phyloP scores from a whole-genome alignment of 495 filamentous ascomycete genomes.

The Penicillium cosmopolitanum region DNA sequence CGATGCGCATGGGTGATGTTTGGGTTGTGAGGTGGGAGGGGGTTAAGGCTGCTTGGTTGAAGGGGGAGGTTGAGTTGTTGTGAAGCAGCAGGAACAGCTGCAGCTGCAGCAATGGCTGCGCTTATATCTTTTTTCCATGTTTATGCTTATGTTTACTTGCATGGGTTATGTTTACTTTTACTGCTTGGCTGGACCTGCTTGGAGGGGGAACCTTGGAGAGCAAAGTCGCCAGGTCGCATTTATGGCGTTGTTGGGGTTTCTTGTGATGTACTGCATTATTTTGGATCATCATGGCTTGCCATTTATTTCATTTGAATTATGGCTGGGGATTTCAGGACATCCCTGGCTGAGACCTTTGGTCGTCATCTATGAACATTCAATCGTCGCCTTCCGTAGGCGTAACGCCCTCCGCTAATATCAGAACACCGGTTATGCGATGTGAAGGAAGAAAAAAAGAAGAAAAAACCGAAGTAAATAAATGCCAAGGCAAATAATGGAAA shows the following conservation, averaged over 20 bases:
- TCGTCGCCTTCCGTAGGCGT: background rate
- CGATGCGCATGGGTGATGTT: constrained; percentile 78
- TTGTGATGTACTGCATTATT: background rate
- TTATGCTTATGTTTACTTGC: background rate
- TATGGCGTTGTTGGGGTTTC: constrained; percentile 5
- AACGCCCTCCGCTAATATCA: background rate
- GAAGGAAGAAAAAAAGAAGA: background rate
- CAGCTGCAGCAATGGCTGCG: constrained; percentile 23
- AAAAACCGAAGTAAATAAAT: background rate
- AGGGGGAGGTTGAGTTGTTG: constrained; percentile 81
- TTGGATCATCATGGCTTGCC: constrained; percentile 12
- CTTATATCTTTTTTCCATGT: background rate
- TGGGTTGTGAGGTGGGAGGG: constrained; percentile 87
- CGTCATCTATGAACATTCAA: constrained; percentile 11
- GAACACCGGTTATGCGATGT: background rate
- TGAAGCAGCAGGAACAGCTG: no score
- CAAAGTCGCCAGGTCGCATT: constrained; percentile 7
- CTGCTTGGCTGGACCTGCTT: no score
- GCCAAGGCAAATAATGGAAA: constrained; percentile 9
- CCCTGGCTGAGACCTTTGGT: background rate
- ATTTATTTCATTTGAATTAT: constrained; percentile 3
- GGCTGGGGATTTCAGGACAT: background rate
- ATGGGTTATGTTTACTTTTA: no score
- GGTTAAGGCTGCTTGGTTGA: constrained; percentile 69
- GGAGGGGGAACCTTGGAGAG: no score